phyloP scores from a whole-genome alignment of 179 eudicot genomes.

The Amaranthus tricolor region DNA sequence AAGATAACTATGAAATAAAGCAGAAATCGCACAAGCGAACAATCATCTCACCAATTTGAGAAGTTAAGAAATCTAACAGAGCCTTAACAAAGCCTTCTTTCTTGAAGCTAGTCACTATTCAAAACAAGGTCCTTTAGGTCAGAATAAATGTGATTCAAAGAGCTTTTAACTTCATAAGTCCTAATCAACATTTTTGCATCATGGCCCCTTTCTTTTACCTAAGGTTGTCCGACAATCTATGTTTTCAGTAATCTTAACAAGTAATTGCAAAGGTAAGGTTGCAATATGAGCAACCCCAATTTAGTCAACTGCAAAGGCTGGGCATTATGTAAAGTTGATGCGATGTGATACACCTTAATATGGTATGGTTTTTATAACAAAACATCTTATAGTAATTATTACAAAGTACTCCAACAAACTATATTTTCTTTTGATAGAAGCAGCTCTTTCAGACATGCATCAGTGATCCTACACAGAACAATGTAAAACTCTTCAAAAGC shows the following conservation, averaged over 20 bases:
- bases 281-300: not conserved
- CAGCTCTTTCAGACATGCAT: not conserved
- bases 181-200: not conserved
- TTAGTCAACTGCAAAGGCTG: not conserved
- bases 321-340: not conserved
- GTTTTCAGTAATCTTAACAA: not conserved
- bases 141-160: not conserved
- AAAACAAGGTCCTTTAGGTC: not conserved
- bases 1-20: not conserved
- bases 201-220: not conserved
- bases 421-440: too few relatives aligned
- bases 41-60: not conserved
- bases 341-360: not conserved
- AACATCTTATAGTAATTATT: not conserved
- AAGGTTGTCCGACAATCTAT: not conserved
- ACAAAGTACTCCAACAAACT: not conserved
- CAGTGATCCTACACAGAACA: not conserved
- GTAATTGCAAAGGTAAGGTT: not conserved
- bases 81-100: not conserved
- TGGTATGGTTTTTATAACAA: not conserved
- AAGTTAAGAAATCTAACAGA: not conserved
- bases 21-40: not conserved
- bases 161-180: not conserved
- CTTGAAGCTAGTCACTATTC: not conserved
- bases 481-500: not conserved